Evolutionary conservation across 1,284 basidiomycete genomes (phyloP), one percentile per base, ranked within the genome.

Genomic region (Moesziomyces globuligerus): DNA sequence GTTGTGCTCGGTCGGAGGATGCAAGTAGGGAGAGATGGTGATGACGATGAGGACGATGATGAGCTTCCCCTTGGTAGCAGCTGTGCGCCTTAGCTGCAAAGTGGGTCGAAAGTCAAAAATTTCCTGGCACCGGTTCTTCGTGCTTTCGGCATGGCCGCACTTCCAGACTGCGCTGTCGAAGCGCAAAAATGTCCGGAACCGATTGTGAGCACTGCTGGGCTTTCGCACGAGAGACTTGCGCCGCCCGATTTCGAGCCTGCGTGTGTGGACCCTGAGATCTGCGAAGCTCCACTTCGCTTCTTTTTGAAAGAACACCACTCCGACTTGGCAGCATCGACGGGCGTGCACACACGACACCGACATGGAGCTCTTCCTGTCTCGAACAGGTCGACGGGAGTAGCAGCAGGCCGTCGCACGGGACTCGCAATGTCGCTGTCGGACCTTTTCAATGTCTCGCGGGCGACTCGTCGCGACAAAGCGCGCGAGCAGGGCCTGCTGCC

Each of bases 391-490:
- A n/a, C n/a, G n/a, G n/a, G n/a, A n/a, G n/a, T n/a, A n/a, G n/a
- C n/a, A n/a, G n/a, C n/a, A n/a, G n/a, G n/a, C n/a, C n/a, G n/a
- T n/a, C n/a, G n/a, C n/a, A n/a, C n/a, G n/a, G n/a, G 29, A 9
- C 13, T 2, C 25, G 48, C 11, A 4, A 66, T 67, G 57, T 67
- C 57, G n/a, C 53, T 67, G 4, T 52, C 64, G 4, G 74, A 78
- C 24, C 57, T 78, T 20, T 66, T 76, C 65, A 61, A 79, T 51
- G 74, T 79, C 58, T 64, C 58, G 6, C 48, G 60, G 2, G 72
- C 71, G 10, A 49, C 52, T 4, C 60, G 70, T 13, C 60, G 66
- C 26, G 74, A 74, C 53, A 58, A 72, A 24, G 68, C 67, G 17
- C 51, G 62, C 7, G 41, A 47, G 23, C 58, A 66, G 48, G 38